Conservation (phyloP, 2,329 filamentous ascomycete genomes). For the Zelopaecilomyces penicillatus region DNA sequence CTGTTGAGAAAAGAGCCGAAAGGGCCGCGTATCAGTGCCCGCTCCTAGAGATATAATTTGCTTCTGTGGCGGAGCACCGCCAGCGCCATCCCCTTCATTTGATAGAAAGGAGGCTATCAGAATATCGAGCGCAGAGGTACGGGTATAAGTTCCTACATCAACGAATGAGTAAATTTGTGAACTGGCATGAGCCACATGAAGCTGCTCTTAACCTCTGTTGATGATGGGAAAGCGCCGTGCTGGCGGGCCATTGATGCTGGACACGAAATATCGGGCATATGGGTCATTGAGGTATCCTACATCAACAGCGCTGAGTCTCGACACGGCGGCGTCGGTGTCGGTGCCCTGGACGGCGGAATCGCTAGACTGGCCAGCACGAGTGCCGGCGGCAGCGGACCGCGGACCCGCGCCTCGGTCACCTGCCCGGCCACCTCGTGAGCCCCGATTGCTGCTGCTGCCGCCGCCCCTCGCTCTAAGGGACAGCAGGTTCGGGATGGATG, state of each 20-base stretch:
- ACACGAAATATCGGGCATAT: constrained; percentile 65
- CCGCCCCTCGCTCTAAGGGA: constrained; percentile 38
- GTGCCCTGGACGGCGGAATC: constrained; percentile 80
- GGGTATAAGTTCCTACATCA: constrained; percentile 73
- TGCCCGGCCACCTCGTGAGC: constrained; percentile 27
- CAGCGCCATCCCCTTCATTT: constrained; percentile 10
- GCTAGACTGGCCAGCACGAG: constrained; percentile 33
- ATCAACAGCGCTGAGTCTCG: constrained; percentile 78
- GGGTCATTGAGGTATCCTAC: constrained; percentile 77
- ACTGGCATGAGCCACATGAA: neutral
- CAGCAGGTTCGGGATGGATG: constrained; percentile 71
- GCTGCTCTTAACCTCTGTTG: constrained; percentile 63
- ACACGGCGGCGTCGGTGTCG: constrained; percentile 84
- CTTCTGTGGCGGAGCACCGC: constrained; percentile 28
- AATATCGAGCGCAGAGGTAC: constrained; percentile 73
- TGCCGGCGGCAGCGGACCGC: constrained; percentile 26
- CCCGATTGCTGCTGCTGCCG: constrained; percentile 22
- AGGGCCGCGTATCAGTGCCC: constrained; percentile 84
- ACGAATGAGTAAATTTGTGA: neutral
- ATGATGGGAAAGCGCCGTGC: constrained; percentile 78
- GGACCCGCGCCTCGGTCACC: constrained; percentile 29
- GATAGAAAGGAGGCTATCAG: constrained; percentile 67
- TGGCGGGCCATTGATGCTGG: constrained; percentile 34
- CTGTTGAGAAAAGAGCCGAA: constrained; percentile 56
- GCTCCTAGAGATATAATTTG: constrained; percentile 92